phyloP scores from a whole-genome alignment of 2,329 filamentous ascomycete genomes.

The Pezicula rhizophila region DNA sequence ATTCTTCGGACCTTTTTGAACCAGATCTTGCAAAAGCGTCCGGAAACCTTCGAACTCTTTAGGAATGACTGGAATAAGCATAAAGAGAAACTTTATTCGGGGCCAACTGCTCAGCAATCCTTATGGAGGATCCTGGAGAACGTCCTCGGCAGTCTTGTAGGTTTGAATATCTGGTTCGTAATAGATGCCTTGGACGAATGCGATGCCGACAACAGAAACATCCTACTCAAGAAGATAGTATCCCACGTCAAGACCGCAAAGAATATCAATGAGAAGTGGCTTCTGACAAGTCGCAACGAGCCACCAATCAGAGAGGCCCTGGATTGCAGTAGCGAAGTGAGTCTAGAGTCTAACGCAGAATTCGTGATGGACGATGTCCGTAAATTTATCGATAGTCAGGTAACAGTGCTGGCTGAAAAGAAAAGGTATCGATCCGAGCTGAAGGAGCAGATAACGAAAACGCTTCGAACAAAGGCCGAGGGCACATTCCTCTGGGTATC shows the following conservation, averaged over 20 bases:
- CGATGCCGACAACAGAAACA: slow-evolving; percentile 7
- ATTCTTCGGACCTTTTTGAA: slow-evolving; percentile 38
- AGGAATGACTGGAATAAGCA: not conserved
- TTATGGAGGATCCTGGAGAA: slow-evolving; percentile 16
- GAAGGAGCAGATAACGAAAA: slow-evolving; percentile 3
- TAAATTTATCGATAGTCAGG: slow-evolving; percentile 14
- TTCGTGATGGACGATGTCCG: slow-evolving; percentile 15
- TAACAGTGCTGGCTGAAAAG: slow-evolving; percentile 2
- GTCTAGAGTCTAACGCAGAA: slow-evolving; percentile 18
- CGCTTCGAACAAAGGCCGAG: slow-evolving; percentile 7
- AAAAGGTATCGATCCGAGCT: slow-evolving; percentile 6
- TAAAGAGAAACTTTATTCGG: slow-evolving; percentile 2
- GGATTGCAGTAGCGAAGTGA: slow-evolving; percentile 6
- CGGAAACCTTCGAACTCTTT: not conserved
- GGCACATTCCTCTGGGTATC: slow-evolving; percentile 26
- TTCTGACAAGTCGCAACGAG: not conserved
- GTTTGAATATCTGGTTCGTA: slow-evolving; percentile 13
- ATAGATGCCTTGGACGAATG: slow-evolving; percentile 27
- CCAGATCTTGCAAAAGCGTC: slow-evolving; percentile 24
- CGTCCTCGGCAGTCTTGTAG: slow-evolving; percentile 10
- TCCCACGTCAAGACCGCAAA: not conserved
- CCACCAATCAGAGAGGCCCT: slow-evolving; percentile 2
- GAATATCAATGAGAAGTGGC: not conserved
- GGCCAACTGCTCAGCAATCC: slow-evolving; percentile 2
- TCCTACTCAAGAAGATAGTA: slow-evolving; percentile 2